Evolutionary conservation across 805 yeast species (phyloP), one percentile per base, ranked within the genome.

Genomic region (Lipomyces starkeyi): DNA sequence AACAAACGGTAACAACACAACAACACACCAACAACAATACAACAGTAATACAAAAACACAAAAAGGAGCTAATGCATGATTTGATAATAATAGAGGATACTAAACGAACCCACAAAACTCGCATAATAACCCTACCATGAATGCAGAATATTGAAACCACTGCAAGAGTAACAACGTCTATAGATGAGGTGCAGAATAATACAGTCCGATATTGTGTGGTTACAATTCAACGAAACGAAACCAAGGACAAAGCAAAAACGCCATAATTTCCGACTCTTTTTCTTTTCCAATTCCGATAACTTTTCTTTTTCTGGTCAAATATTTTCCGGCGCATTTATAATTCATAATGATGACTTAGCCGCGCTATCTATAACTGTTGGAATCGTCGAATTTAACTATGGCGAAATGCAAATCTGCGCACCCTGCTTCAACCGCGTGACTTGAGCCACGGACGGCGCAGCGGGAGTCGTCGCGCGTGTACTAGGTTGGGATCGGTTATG

Each of bases 391-490:
- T 17, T 37, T 13, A 8, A 37, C 49, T 78, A 87, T 40, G 90
- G 87, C 75, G 86, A 85, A 72, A 90, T 88, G 82, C 96, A 90
- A 68, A 84, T 88, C 66, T 87, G 84, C n/a, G 94, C 82, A 27
- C 95, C 94, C 74, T 90, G 90, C 71, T 85, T 80, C 64, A 89
- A 82, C 64, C 91, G 82, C 64, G 83, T 74, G 49, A 85, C 70
- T 63, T 84, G 85, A 35, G 79, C 74, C 20, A 78, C 64, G 56
- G 79, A 69, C 47, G 77, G 74, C 49, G 78, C 70, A 29, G 77
- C 70, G 11, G 73, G 67, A 74, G 72, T 57, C 73, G 62, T n/a
- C 73, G 68, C 22, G 75, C 76, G 35, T 54, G 73, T 65, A 5
- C 72, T 65, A 52, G 77, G 68, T n/a, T 70, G 65, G 20, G 80